Evolutionary conservation across 257 asterid genomes (phyloP).

Genomic region (Dorcoceras hygrometricum): DNA sequence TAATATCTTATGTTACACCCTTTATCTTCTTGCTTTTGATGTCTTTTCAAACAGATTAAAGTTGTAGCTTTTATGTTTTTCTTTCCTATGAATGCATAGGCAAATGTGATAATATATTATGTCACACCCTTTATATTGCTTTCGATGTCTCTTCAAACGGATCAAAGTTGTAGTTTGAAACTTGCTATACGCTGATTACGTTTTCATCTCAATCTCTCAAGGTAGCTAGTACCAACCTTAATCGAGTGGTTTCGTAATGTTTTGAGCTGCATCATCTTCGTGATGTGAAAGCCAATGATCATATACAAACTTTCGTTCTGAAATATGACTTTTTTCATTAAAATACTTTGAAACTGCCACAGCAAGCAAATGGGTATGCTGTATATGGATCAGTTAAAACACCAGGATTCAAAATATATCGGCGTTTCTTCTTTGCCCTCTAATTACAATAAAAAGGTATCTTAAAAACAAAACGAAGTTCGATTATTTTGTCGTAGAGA

Average conservation of each 20-base stretch:
- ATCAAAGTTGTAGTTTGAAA: neutral
- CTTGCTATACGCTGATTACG: neutral
- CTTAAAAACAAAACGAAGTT: neutral
- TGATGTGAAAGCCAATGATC: no score
- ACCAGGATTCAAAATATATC: no score
- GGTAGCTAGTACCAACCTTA: no score
- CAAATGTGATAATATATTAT: neutral
- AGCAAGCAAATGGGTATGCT: no score
- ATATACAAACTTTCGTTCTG: neutral
- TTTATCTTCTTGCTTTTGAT: constrained; percentile 13
- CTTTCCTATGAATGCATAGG: neutral
- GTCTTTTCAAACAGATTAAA: neutral
- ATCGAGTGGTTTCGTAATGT: no score
- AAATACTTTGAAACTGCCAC: no score
- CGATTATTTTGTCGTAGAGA: neutral
- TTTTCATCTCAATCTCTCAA: no score
- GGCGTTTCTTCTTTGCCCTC: no score
- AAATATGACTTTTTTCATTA: neutral
- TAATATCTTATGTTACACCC: constrained; percentile 1
- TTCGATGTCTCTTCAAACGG: no score
- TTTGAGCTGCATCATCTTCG: no score
- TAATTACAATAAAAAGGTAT: neutral
- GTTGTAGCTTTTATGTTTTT: neutral
- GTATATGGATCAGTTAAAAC: no score
- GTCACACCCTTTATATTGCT: constrained; percentile 18